Conservation (phyloP, 768 basidiomycete genomes). For the Scleroderma bovista region DNA sequence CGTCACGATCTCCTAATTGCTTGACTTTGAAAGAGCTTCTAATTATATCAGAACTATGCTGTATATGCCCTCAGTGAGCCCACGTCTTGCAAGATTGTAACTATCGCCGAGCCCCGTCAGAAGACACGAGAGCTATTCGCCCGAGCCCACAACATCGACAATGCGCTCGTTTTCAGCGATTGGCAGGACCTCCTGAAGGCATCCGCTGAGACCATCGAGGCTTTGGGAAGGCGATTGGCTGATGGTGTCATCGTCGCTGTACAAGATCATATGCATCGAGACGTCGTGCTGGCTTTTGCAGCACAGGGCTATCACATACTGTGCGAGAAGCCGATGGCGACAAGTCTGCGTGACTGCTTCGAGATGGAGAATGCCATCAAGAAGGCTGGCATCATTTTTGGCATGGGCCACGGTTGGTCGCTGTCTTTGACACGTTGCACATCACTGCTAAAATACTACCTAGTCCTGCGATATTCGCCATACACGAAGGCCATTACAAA, state of each 20-base stretch:
- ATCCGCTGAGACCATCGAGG: constrained; percentile 58
- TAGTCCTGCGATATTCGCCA: constrained; percentile 85
- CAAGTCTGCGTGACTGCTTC: constrained; percentile 63
- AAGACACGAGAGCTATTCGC: constrained; percentile 59
- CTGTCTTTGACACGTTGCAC: neutral
- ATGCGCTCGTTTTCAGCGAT: constrained; percentile 61
- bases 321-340: constrained; percentile 93
- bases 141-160: constrained; percentile 51
- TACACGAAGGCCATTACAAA: constrained; percentile 69
- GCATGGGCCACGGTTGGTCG: constrained; percentile 74
- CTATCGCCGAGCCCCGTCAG: constrained; percentile 79
- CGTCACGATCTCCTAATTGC: constrained; percentile 4
- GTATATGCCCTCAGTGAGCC: constrained; percentile 57
- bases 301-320: constrained; percentile 83
- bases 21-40: neutral
- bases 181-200: constrained; percentile 70
- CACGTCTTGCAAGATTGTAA: constrained; percentile 65
- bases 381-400: constrained; percentile 70
- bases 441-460: neutral
- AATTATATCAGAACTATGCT: constrained; percentile 49
- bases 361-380: constrained; percentile 69
- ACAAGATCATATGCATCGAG: constrained; percentile 74
- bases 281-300: constrained; percentile 70
- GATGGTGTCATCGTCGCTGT: constrained; percentile 81
- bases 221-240: constrained; percentile 64